Base-by-base conservation (phyloP, 2,329 filamentous ascomycete species). In the Pseudogymnoascus sp. region DNA sequence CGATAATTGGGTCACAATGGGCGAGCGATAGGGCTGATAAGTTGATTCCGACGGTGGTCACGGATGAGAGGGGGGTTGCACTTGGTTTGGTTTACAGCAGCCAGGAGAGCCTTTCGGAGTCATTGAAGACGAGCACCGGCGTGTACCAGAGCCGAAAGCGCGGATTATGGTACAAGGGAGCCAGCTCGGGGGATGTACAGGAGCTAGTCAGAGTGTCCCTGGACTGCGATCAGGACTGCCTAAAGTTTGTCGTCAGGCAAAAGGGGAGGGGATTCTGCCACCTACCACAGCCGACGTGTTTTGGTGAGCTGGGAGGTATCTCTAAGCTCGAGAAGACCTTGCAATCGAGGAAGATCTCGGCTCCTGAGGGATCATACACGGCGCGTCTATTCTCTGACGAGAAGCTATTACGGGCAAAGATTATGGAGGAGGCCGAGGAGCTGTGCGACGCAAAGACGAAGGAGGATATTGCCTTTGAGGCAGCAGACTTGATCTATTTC, bases 371-470 rank as follows among this genome's bases (percentile, higher is more conserved):
- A 1, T 99, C 94, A 10, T 99, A 99, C 75, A 99, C 94, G 4
- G 90, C 92, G 15, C 83, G 93, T 35, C 79, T 99, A 1, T 99
- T 97, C 79, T 92, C 88, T 15, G 94, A 99, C 66, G 85, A 90
- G 68, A 92, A 95, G 74, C 82, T 99, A 61, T 77, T 97, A 61
- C 83, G 90, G 45, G 94, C 94, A 2, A 99, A 99, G 81, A 97
- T 99, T 62, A 95, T 97, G 86, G 94, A 99, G 75, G 94, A 99
- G 74, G 94, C 94, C 0, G 90, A 95, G 71, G 94, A 99, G 77
- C 82, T 99, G 42, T 97, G 93, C 71, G 86, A 94, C 66, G 93
- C 94, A 13, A 86, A 86, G 67, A 87, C 86, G 0, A 88, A 89
- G 64, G 82, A 92, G 65, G 89, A 97, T 12, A 84, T 96, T 65